These are phyloP conservation scores for Inga laurina DNA, from an alignment of 306 rosid genomes.

Conservation along the genomic window DNA sequence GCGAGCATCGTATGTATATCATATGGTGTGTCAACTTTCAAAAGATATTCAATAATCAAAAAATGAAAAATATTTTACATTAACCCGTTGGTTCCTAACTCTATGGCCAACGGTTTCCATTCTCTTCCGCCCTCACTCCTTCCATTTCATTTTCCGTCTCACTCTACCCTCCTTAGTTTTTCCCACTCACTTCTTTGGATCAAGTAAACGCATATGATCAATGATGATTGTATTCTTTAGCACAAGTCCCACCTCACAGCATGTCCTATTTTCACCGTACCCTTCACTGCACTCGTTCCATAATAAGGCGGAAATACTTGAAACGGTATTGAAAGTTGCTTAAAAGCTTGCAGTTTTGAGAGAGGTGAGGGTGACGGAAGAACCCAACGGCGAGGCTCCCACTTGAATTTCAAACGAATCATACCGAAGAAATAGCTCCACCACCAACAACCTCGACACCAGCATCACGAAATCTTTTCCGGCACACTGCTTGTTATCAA, in stretches of 20 bases:
- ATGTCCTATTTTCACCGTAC: background rate
- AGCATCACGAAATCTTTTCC: conserved; percentile 78
- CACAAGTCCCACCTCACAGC: background rate
- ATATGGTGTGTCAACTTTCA: too few species aligned
- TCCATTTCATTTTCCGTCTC: background rate
- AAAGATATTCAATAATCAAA: too few species aligned
- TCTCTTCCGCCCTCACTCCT: background rate
- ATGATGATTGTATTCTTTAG: background rate
- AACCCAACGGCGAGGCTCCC: conserved; percentile 59
- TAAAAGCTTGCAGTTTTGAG: conserved; percentile 76
- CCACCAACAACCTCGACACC: conserved; percentile 64
- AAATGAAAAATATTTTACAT: too few species aligned
- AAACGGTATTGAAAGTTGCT: background rate
- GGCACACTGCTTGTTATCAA: conserved; percentile 75
- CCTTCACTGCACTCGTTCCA: background rate
- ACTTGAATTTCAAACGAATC: conserved; percentile 88
- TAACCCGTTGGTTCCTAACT: background rate
- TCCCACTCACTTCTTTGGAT: background rate
- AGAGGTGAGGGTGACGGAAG: conserved; percentile 70
- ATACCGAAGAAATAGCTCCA: conserved; percentile 72
- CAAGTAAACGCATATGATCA: background rate
- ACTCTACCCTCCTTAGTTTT: background rate
- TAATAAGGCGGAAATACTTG: background rate
- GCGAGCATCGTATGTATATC: too few species aligned
- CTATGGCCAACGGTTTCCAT: background rate